Base-by-base conservation (phyloP, 345 rosid genomes). In the Lepidium didymum region DNA sequence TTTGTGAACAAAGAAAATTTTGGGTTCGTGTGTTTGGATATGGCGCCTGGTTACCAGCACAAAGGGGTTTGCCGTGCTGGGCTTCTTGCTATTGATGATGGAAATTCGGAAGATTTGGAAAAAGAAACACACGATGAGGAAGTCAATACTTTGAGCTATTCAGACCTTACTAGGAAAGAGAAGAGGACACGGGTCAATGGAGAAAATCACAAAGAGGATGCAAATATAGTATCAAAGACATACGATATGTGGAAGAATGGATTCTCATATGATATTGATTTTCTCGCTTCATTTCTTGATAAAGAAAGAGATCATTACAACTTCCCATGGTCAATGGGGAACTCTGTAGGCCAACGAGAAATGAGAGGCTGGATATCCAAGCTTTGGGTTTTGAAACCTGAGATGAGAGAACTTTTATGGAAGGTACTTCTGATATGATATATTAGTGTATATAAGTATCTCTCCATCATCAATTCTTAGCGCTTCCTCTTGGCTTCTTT, bases 41-140 rank as follows among this genome's bases (percentile, higher is more conserved):
- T 93, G 89, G 96, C 98, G 9, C 98, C 98, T 64, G 98, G 98
- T 56, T 90, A 90, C 76, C 82, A 45, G 51, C 98, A 90, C 81
- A 93, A 93, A 83, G 98, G 97, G 73, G 87, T 93, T 63, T 88
- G 86, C 40, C 98, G 98, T 65, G 98, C 82, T 76, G 98, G 98
- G 47, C 72, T 85, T 70, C 87, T 93, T 80, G 97, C 97, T 62
- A 67, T 93, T 75, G 89, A 85, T 76, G 87, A 80, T 54, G 81
- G 25, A 15, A 47, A 63, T 79, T 59, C 78, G 43, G 82, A 64
- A 60, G 78, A 76, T 52, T 56, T 68, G 37, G 84, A 76, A 77
- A 62, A 56, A 23, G 67, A 58, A 68, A 64, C 55, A 66, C 15
- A 67, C n/a, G 9, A 27, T 68, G 78, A 45, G 36, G 82, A 81